Evolutionary conservation across 306 rosid genomes (phyloP), one percentile per base, ranked within the genome.

Genomic region (Sicyos edulis): DNA sequence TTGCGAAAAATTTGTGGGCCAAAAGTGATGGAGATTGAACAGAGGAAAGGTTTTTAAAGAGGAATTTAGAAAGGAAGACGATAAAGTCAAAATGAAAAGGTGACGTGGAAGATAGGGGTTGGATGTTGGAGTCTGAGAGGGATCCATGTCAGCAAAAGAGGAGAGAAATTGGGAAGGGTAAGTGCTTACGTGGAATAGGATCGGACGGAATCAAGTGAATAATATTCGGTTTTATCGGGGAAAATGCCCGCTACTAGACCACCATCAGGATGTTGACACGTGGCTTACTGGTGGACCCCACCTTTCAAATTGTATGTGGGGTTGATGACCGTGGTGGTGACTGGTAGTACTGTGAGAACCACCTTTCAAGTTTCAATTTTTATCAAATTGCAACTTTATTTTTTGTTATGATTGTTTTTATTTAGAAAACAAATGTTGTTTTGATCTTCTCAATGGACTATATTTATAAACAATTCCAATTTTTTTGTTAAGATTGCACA

Each of bases 41-140:
- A 52, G 44, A 9, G 56, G 26, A 10, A 1, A 20, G 7, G 29
- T 6, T 14, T 20, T 19, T 50, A 67, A 79, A 10, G 29, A 40
- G 29, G n/a, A 26, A 53, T 32, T 11, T 32, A 16, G 44, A 5
- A 37, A 37, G 44, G 6, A 26, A 37, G 47, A 42, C 9, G 47
- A 47, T 34, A 63, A 75, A 26, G 12, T 16, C 2, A 51, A 29
- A 14, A 61, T 0, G 2, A 0, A 6, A 42, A 0, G 2, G 12
- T 78, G 78, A 82, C 73, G 84, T 71, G 83, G 73, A 52, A 29
- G 79, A 71, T 55, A 76, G 3, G 42, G 42, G 74, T 57, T 70
- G 81, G 87, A 1, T 2, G 45, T 11, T 4, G n/a, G 26, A 17
- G 53, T 10, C 44, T 65, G 44, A 26, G 12, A 56, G 73, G 52